These are phyloP conservation scores for Penicillium psychrosexuale DNA, from an alignment of 2,329 filamentous ascomycete genomes.

Conservation along the genomic window DNA sequence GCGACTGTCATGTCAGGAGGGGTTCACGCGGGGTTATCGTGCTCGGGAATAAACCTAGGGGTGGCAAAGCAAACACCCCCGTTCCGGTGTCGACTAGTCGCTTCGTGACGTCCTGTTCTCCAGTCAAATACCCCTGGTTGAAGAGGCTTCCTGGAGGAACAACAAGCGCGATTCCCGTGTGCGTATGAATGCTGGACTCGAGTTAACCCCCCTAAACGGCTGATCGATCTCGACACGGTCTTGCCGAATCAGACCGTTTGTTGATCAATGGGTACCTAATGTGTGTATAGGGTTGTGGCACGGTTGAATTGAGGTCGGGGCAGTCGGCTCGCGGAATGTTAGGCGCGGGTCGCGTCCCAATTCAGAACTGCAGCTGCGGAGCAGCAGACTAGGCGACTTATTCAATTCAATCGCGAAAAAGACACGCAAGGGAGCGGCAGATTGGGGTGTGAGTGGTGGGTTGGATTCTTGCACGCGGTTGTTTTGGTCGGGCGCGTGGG, in stretches of 20 bases:
- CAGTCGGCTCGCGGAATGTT: conserved; percentile 5
- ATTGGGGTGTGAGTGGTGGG: conserved; percentile 14
- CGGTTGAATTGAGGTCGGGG: background rate
- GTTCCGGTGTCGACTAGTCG: background rate
- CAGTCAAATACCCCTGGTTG: background rate
- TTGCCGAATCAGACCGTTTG: background rate
- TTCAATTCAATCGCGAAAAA: background rate
- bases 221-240: background rate
- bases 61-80: conserved; percentile 13
- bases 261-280: background rate
- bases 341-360: conserved; percentile 9
- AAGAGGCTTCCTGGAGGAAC: background rate
- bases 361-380: background rate
- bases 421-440: conserved; percentile 21
- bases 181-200: background rate
- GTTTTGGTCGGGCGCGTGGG: conserved; percentile 43
- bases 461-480: conserved; percentile 37
- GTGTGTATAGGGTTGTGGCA: conserved; percentile 6
- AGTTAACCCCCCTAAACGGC: background rate
- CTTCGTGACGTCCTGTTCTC: background rate
- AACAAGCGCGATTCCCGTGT: background rate
- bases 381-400: conserved; percentile 3
- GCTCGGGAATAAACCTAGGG: conserved; percentile 25
- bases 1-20: conserved; percentile 39
- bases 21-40: conserved; percentile 29